These are phyloP conservation scores for Rutstroemia sp. DNA, from an alignment of 2,329 filamentous ascomycete species.

Conservation along the genomic window DNA sequence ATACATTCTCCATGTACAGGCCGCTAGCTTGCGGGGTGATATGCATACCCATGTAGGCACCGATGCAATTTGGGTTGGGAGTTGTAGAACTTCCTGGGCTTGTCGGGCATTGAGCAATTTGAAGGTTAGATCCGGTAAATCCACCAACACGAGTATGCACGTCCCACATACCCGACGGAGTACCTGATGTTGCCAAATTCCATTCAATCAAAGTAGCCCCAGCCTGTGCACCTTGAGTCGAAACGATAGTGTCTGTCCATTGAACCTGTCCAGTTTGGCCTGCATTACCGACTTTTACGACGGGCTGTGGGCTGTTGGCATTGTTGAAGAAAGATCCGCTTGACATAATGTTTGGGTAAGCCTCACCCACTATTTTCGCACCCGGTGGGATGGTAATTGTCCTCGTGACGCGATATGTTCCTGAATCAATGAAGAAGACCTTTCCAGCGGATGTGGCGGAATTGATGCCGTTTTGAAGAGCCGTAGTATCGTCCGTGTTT, in stretches of 20 bases:
- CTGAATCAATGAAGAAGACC: conserved; percentile 49
- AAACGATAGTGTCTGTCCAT: conserved; percentile 53
- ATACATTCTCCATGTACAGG: conserved; percentile 41
- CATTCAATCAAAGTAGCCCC: conserved; percentile 60
- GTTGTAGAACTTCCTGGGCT: conserved; percentile 28
- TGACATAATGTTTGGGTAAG: conserved; percentile 34
- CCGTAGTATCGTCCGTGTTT: conserved; percentile 49
- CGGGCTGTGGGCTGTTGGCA: conserved; percentile 35
- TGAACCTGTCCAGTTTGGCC: conserved; percentile 53
- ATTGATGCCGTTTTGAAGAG: conserved; percentile 48
- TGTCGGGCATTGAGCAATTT: conserved; percentile 58
- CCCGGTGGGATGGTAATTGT: conserved; percentile 40
- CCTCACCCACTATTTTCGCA: conserved; percentile 32
- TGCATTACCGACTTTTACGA: conserved; percentile 43
- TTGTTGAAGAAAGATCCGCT: conserved; percentile 38
- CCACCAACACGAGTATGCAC: conserved; percentile 34
- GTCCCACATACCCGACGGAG: conserved; percentile 50
- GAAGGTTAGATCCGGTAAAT: conserved; percentile 40
- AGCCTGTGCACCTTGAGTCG: conserved; percentile 32
- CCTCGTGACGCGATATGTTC: conserved; percentile 44
- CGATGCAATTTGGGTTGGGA: conserved; percentile 29
- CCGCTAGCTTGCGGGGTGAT: conserved; percentile 34
- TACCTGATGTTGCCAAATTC: conserved; percentile 45
- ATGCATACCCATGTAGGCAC: conserved; percentile 30
- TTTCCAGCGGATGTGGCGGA: conserved; percentile 39